Percentiles rank a stretch among this genome's conserved stretches.
phyloP scores from a whole-genome alignment of 805 yeast species.

The Cyberlindnera japonica region DNA sequence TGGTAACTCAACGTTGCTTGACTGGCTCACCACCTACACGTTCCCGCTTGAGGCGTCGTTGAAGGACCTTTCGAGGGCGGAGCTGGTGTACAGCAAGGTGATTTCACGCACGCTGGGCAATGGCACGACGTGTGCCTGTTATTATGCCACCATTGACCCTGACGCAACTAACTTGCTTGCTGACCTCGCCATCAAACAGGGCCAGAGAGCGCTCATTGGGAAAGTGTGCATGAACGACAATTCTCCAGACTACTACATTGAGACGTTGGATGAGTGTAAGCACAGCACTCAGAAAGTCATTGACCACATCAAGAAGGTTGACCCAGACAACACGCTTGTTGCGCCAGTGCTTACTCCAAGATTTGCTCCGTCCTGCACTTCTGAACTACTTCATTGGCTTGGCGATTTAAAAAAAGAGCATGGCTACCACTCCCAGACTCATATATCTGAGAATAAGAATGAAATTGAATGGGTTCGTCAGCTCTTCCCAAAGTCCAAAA shows the following conservation, averaged over 20 bases:
- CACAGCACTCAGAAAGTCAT: conserved; percentile 53
- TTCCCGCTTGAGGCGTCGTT: conserved; percentile 83
- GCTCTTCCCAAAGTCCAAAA: conserved; percentile 65
- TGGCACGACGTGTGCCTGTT: conserved; percentile 92
- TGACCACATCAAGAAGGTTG: conserved; percentile 49
- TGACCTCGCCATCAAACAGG: conserved; percentile 56
- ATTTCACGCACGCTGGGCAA: conserved; percentile 63
- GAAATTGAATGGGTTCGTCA: conserved; percentile 74
- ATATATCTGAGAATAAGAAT: conserved; percentile 72
- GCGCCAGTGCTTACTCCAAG: conserved; percentile 86
- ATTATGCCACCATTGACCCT: conserved; percentile 84
- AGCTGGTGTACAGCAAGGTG: conserved; percentile 58
- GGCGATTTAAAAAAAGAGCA: conserved; percentile 51
- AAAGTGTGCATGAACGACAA: conserved; percentile 91
- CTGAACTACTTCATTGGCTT: conserved; percentile 55
- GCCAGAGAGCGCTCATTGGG: conserved; percentile 90
- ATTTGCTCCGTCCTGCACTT: conserved; percentile 85
- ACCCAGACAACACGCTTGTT: conserved; percentile 50
- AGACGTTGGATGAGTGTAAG: conserved; percentile 52
- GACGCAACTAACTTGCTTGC: conserved; percentile 76
- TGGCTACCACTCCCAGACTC: conserved; percentile 78
- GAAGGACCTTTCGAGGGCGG: conserved; percentile 50
- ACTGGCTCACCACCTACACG: conserved; percentile 86
- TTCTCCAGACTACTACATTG: conserved; percentile 68
- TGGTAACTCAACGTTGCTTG: conserved; percentile 77